Percentiles rank a stretch among this genome's conserved stretches.
phyloP scores from a whole-genome alignment of 106 monocot species.

The Apostasia ramifera region DNA sequence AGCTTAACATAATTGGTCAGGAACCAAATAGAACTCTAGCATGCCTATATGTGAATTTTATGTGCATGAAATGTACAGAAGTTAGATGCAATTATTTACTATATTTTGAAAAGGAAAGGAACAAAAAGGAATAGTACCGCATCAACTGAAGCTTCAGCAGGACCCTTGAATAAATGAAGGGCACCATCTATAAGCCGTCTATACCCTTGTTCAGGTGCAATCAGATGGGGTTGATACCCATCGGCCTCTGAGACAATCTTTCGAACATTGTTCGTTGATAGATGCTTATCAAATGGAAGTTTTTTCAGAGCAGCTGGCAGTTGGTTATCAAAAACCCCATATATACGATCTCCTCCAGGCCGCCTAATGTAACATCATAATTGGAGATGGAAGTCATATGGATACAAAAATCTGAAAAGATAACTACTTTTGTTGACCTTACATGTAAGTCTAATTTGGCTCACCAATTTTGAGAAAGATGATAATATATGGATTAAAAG shows the following conservation, averaged over 20 bases:
- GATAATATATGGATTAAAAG: too few species aligned
- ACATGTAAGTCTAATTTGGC: too few species aligned
- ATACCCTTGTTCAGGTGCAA: constrained; percentile 67
- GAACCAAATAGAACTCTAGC: too few species aligned
- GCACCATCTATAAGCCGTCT: constrained; percentile 51
- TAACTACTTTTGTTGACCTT: too few species aligned
- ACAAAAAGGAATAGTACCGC: constrained; percentile 14
- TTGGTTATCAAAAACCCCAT: constrained; percentile 58
- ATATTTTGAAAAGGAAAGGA: too few species aligned
- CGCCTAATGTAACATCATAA: constrained; percentile 11
- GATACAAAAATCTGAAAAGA: too few species aligned
- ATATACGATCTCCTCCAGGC: constrained; percentile 53
- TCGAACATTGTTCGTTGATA: constrained; percentile 46
- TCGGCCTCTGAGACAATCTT: constrained; percentile 54
- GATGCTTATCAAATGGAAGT: constrained; percentile 56
- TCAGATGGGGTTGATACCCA: constrained; percentile 64
- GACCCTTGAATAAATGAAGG: constrained; percentile 47
- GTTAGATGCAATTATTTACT: too few species aligned
- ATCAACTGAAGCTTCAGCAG: constrained; percentile 66
- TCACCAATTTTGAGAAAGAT: too few species aligned
- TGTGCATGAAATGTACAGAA: too few species aligned
- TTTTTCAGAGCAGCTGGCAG: constrained; percentile 53
- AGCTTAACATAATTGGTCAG: too few species aligned
- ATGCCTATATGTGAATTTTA: too few species aligned
- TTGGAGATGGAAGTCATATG: too few species aligned